phyloP scores from a whole-genome alignment of 2,329 filamentous ascomycete genomes.

The Microthyrium microscopicum region DNA sequence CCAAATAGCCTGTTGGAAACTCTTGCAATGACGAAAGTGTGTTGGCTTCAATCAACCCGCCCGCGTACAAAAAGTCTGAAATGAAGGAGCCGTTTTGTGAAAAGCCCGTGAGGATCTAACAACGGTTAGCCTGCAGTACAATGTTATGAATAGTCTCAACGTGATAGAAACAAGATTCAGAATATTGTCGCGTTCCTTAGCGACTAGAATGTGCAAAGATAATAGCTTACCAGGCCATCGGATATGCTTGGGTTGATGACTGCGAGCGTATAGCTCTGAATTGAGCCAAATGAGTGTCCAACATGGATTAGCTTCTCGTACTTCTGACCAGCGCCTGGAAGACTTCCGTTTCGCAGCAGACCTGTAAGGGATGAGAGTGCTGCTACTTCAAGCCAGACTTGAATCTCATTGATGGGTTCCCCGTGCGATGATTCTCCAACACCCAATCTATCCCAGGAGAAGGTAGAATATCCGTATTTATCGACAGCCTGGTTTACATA shows the following conservation, averaged over 20 bases:
- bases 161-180: too few species aligned
- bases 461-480: constrained; percentile 39
- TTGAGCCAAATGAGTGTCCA: constrained; percentile 48
- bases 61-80: constrained; percentile 15
- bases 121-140: too few species aligned
- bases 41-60: constrained; percentile 17
- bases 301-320: constrained; percentile 38
- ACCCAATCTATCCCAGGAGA: constrained; percentile 46
- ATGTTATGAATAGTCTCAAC: too few species aligned
- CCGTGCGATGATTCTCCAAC: constrained; percentile 41
- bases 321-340: constrained; percentile 24
- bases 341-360: constrained; percentile 28
- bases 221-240: constrained; percentile 41
- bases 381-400: constrained; percentile 40
- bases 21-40: neutral
- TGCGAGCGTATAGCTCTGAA: constrained; percentile 39
- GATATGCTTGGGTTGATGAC: constrained; percentile 35
- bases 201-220: too few species aligned
- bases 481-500: constrained; percentile 41
- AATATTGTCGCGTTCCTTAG: too few species aligned
- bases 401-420: constrained; percentile 43
- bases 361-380: constrained; percentile 38
- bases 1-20: constrained; percentile 3
- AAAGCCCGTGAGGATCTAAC: constrained; percentile 47
- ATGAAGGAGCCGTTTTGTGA: constrained; percentile 31